Conservation (phyloP, 1,284 basidiomycete species). For the Irpex sp. region DNA sequence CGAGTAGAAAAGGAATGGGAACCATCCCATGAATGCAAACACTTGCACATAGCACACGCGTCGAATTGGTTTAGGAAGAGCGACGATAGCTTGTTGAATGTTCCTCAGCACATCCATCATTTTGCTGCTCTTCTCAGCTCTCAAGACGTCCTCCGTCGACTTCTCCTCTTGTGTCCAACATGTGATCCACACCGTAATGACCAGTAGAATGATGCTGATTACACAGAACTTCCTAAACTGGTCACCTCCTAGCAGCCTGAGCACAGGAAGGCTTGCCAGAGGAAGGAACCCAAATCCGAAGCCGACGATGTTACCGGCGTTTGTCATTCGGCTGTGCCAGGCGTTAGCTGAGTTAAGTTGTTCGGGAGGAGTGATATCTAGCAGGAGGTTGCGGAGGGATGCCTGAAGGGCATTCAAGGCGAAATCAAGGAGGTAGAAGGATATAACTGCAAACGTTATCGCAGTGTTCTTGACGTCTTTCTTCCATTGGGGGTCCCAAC, state of each 20-base stretch:
- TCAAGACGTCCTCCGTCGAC: constrained; percentile 40
- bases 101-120: constrained; percentile 68
- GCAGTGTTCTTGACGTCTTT: constrained; percentile 62
- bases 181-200: constrained; percentile 83
- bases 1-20: constrained; percentile 93
- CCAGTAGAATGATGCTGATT: constrained; percentile 77
- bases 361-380: constrained; percentile 84
- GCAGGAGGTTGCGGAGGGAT: constrained; percentile 84
- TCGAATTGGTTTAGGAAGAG: constrained; percentile 79
- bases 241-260: constrained; percentile 82
- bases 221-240: constrained; percentile 97
- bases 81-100: constrained; percentile 70
- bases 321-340: constrained; percentile 96
- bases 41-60: constrained; percentile 90
- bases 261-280: constrained; percentile 68
- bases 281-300: constrained; percentile 91
- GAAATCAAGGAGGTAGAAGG: constrained; percentile 94
- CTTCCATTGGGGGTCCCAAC: constrained; percentile 83
- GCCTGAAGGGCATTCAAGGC: constrained; percentile 94
- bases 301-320: constrained; percentile 92
- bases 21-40: constrained; percentile 94
- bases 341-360: constrained; percentile 93
- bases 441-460: constrained; percentile 84
- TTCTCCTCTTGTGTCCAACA: constrained; percentile 81
- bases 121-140: constrained; percentile 42